Evolutionary conservation across 1,139 yeast genomes (phyloP).

Genomic region (Pichia sp.): DNA sequence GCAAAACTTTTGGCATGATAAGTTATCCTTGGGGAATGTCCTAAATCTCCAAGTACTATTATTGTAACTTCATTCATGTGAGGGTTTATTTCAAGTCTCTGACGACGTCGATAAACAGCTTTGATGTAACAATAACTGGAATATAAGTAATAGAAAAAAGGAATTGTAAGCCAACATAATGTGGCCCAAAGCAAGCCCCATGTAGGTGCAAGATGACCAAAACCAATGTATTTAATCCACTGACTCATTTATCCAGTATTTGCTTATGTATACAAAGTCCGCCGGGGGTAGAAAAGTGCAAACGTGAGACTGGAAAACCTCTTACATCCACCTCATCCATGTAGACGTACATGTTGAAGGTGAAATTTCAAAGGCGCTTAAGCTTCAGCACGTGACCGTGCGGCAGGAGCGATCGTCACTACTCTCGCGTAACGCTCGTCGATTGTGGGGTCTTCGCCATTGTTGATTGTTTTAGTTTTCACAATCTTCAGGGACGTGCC

Average conservation of each 20-base stretch:
- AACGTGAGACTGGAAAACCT: too few species aligned
- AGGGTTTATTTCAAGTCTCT: conserved; percentile 1
- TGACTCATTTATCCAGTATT: conserved; percentile 5
- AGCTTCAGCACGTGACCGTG: too few species aligned
- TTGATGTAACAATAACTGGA: conserved; percentile 24
- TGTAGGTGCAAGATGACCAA: conserved; percentile 17
- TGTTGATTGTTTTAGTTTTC: too few species aligned
- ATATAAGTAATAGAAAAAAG: conserved; percentile 17
- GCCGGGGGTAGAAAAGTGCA: too few species aligned
- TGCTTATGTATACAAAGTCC: too few species aligned
- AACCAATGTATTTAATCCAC: conserved; percentile 24
- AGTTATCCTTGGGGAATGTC: conserved; percentile 93
- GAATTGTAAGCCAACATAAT: conserved; percentile 31
- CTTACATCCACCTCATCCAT: too few species aligned
- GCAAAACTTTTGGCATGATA: conserved; percentile 82
- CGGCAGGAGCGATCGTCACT: too few species aligned
- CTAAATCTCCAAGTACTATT: conserved; percentile 86
- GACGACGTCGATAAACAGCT: conserved; percentile 30
- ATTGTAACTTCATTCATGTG: conserved; percentile 46
- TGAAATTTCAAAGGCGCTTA: too few species aligned
- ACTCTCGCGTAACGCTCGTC: too few species aligned
- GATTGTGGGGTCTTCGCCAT: too few species aligned
- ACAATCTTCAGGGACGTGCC: too few species aligned
- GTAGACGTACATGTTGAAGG: too few species aligned
- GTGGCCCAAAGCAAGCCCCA: conserved; percentile 29